These are phyloP conservation scores for Citrullus mucosospermus DNA, from an alignment of 306 rosid species.

Conservation along the genomic window DNA sequence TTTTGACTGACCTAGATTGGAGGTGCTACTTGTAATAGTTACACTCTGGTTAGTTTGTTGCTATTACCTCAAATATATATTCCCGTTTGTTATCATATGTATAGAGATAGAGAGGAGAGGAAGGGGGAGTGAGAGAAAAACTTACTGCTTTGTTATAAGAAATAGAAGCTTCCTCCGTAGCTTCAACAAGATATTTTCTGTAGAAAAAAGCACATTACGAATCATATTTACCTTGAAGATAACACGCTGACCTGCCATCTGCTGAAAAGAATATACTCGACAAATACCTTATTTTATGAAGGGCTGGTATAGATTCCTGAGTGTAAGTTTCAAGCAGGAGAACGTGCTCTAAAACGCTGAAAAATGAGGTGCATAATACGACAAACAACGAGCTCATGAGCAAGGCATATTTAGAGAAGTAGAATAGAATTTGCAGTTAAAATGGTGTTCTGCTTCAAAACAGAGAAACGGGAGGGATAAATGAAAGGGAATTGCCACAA, in stretches of 20 bases:
- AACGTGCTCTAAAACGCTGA: slow-evolving; percentile 69
- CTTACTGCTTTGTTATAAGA: slow-evolving; percentile 84
- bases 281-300: slow-evolving; percentile 68
- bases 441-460: neutral
- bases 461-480: neutral
- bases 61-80: neutral
- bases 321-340: slow-evolving; percentile 71
- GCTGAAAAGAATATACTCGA: neutral
- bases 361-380: slow-evolving; percentile 11
- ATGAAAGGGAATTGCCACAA: neutral
- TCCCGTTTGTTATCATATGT: neutral
- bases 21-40: neutral
- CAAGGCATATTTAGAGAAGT: neutral
- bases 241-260: slow-evolving; percentile 6
- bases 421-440: neutral
- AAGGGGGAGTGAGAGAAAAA: neutral
- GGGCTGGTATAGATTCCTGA: slow-evolving; percentile 69
- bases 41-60: neutral
- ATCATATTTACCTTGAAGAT: neutral
- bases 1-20: neutral
- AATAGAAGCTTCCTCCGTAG: slow-evolving; percentile 81
- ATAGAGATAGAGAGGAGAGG: neutral
- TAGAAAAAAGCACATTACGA: slow-evolving; percentile 1
- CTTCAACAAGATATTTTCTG: slow-evolving; percentile 82
- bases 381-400: neutral